These are phyloP conservation scores for Tylopilus subfusipes DNA, from an alignment of 768 basidiomycete species.

Conservation along the genomic window DNA sequence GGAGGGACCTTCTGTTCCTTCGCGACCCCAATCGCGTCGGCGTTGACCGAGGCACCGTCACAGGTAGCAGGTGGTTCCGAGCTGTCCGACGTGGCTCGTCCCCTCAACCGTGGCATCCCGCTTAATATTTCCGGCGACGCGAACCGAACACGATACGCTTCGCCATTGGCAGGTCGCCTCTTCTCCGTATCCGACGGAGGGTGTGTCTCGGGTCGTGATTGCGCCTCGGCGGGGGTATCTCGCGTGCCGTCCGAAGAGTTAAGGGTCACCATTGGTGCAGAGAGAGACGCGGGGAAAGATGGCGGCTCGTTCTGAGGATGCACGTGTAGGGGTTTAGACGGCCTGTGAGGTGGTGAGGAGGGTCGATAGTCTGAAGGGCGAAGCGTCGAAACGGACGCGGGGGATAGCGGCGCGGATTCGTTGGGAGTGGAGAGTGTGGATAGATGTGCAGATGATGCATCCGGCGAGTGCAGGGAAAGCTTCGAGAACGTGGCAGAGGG, in stretches of 20 bases:
- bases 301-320: slow-evolving; percentile 23
- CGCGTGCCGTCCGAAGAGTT: slow-evolving; percentile 13
- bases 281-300: not conserved
- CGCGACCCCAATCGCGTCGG: not conserved
- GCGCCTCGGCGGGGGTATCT: slow-evolving; percentile 25
- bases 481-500: slow-evolving; percentile 51
- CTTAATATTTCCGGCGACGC: slow-evolving; percentile 30
- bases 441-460: slow-evolving; percentile 12
- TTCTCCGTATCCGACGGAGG: slow-evolving; percentile 8
- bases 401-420: not conserved
- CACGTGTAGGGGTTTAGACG: slow-evolving; percentile 29
- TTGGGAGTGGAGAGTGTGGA: slow-evolving; percentile 9
- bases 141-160: slow-evolving; percentile 27
- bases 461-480: slow-evolving; percentile 44
- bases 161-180: slow-evolving; percentile 11
- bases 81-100: not conserved
- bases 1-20: not conserved
- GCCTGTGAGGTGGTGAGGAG: slow-evolving; percentile 10
- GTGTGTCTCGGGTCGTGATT: slow-evolving; percentile 1
- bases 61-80: not conserved
- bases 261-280: slow-evolving; percentile 8
- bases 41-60: not conserved
- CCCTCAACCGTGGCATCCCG: slow-evolving; percentile 12
- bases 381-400: not conserved
- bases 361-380: not conserved